Evolutionary conservation across 257 asterid genomes (phyloP), one percentile per base, ranked within the genome.

Genomic region (Penstemon newberryi): DNA sequence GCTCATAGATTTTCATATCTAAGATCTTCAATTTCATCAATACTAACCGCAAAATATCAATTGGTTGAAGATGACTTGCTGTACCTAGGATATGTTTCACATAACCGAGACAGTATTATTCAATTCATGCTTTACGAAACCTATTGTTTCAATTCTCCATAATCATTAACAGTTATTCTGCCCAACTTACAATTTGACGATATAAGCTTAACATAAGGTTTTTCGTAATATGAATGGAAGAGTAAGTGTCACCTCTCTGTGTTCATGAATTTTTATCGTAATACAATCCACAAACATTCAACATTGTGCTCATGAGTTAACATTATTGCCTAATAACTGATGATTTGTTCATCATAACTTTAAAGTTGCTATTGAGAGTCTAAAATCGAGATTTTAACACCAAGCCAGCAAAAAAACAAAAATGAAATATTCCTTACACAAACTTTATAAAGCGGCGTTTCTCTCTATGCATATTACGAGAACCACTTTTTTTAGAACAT

Each of bases 71-170:
- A n/a, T 25, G 8, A 4, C 52, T 38, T 37, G 12, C 38, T 12
- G 25, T 13, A 36, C 63, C 55, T 50, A 54, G 63, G 49, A 61
- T 41, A 41, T 4, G 55, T 57, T 38, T 9, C 54, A 12, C 50
- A 61, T 42, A 13, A 60, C 44, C 61, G 52, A 19, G 39, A 62
- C 36, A 66, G 44, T 60, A 51, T 55, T 44, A 18, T 59, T 52
- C 70, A 59, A 59, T 40, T 6, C 1, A 52, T 6, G 33, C 51
- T 39, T 39, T 18, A 39, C 9, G 71, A 25, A 33, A 10, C 36
- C 19, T 47, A 46, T 19, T 46, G 13, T 36, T 56, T 8, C 41
- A 49, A 15, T 18, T 18, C 46, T 52, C 63, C 39, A 49, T 11
- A 63, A 43, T n/a, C 38, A 68, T 4, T 38, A 13, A 43, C 7